phyloP scores from a whole-genome alignment of 192 early-diverging fungal species.

The Dispira parvispora region DNA sequence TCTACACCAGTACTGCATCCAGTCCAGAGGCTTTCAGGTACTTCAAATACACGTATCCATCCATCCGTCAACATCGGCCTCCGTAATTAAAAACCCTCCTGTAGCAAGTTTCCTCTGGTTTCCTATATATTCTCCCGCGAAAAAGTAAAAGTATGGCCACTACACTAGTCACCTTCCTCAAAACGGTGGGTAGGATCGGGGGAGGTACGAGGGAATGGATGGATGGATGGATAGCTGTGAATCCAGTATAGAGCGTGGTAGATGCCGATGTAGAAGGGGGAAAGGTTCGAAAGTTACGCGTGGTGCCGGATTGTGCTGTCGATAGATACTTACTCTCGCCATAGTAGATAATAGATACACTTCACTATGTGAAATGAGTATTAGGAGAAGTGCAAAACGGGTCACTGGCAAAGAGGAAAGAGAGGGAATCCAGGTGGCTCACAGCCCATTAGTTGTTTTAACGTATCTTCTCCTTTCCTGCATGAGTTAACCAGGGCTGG shows the following conservation, averaged over 20 bases:
- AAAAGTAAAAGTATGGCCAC: not conserved
- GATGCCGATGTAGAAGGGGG: too few species aligned
- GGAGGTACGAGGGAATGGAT: not conserved
- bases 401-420: slow-evolving; percentile 16
- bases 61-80: not conserved
- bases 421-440: slow-evolving; percentile 16
- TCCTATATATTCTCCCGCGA: not conserved
- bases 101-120: not conserved
- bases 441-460: slow-evolving; percentile 6
- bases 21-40: not conserved
- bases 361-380: too few species aligned
- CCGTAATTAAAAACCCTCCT: not conserved
- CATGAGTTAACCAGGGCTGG: too few species aligned
- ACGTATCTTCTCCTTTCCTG: too few species aligned
- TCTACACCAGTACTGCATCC: not conserved
- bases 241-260: not conserved
- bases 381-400: too few species aligned
- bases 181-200: not conserved
- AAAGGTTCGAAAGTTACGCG: too few species aligned
- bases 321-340: too few species aligned
- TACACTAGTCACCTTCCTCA: not conserved
- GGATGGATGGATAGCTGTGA: slow-evolving; percentile 6
- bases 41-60: not conserved
- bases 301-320: too few species aligned
- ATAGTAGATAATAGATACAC: too few species aligned